Evolutionary conservation across 2,329 filamentous ascomycete genomes (phyloP), one percentile per base, ranked within the genome.

Genomic region (Xylaria sp.): DNA sequence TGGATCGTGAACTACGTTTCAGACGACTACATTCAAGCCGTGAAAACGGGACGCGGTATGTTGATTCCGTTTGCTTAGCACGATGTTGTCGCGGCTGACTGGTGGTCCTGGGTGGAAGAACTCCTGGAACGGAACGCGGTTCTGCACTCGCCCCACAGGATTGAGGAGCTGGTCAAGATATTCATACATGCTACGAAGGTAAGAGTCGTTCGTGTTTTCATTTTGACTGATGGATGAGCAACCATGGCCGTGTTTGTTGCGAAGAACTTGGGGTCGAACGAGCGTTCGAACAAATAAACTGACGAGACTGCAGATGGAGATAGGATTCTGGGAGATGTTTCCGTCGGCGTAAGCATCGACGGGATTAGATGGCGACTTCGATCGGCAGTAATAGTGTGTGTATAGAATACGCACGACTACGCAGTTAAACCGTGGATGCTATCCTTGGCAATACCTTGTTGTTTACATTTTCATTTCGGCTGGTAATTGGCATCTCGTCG

Each of bases 1-100:
- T 97, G 93, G 93, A 91, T 97, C 65, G 80, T 92, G 71, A 95
- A 91, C 69, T 97, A 97, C 70, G 83, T 89, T 13, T 89, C 87
- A 1, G 86, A 90, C 0, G 90, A 94, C 71, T 97, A 96, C 66
- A 76, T 79, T 0, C 79, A 86, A 63, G 90, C 90, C 4, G 89
- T 95, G 57, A 79, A 78, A 64, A 79, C 84, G 2, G 91, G 90
- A 19, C 84, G 81, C 57, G 85, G 89, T 91, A 76, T 74, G 82
- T 71, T 19, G 10, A 19, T 13, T 44, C n/a, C 6, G 18, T 4
- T 52, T 57, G 13, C 13, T 46, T n/a, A 13, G 5, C 9, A n/a
- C 11, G 42, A 46, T n/a, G 42, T 42, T 9, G 8, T 42, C 11
- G 9, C 9, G 49, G 23, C 49, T 59, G 18, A 63, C 39, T 39